Base-by-base conservation (phyloP, 139 green algal genomes). In the Coccomyxa sp. region DNA sequence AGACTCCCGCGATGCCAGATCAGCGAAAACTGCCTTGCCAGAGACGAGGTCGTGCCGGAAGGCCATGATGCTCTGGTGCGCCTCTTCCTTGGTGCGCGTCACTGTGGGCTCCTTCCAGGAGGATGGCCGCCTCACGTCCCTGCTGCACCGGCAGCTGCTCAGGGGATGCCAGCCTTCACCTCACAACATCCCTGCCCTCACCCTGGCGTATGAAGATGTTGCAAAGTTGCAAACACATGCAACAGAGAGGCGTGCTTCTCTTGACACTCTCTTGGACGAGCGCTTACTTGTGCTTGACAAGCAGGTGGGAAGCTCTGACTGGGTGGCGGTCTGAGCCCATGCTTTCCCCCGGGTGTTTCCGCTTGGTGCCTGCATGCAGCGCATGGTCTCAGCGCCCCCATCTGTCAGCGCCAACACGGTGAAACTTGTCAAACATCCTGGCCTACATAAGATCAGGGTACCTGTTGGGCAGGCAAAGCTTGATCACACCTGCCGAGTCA, bases 221-320 rank as follows among this genome's bases (percentile, higher is more conserved):
- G n/a, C n/a, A n/a, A n/a, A n/a, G n/a, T n/a, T n/a, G n/a, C n/a
- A 37, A 31, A 39, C 24, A 73, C 22, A 37, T 37, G 68, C 2
- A 22, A 29, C 68, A 7, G 3, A 73, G 6, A 24, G 31, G 68
- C n/a, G 24, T 37, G 33, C 2, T 6, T 29, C 55, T 74, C 58
- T n/a, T n/a, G n/a, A n/a, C n/a, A n/a, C n/a, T n/a, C n/a, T n/a
- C n/a, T n/a, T n/a, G n/a, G n/a, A n/a, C n/a, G n/a, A n/a, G n/a
- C n/a, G n/a, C n/a, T n/a, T n/a, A 81, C 72, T 75, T 84, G 85
- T 97, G 93, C 85, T 97, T 97, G 1, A 97, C 91, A 38, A 97
- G 89, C 75, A 97, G 81, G 83, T 97, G 93, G 0, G 84, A 92
- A 1, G 91, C 92, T 1, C 90, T 77, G 33, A 95, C 90, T 8